Base-by-base conservation (phyloP, 768 basidiomycete genomes). In the Mycena belliarum region DNA sequence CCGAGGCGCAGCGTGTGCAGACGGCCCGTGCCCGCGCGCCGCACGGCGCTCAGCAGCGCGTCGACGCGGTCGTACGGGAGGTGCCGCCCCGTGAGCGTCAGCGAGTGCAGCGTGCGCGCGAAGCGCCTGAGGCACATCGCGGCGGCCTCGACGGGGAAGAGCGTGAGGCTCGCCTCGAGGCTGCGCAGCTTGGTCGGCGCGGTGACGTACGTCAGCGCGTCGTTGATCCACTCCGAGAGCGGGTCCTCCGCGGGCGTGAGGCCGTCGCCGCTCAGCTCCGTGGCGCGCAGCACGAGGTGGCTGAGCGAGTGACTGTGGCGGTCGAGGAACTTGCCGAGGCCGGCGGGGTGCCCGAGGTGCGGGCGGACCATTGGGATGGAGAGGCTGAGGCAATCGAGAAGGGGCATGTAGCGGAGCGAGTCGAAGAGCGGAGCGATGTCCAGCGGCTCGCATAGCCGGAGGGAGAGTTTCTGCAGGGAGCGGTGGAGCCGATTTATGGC, bases 391-490 rank as follows among this genome's bases (percentile, higher is more conserved):
- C 72, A 71, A 15, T 72, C 68, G 16, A 79, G 71, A 32, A 44
- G 63, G 16, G 75, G 69, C 9, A 80, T 60, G 49, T 60, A 55
- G 8, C 63, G 55, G 52, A 79, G 68, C 20, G 73, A 63, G 41
- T 59, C 63, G 59, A 81, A 77, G 49, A 80, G 67, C 3, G 76
- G 77, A 1, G 77, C 69, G 25, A 79, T 69, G 54, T 80, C 75
- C n/a, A 78, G 69, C 1, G 79, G 75, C 50, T 78, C 76, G 72
- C 78, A 78, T 4, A 76, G 67, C 52, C 76, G 74, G 42, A 81
- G 71, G 28, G 71, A 66, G 49, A 81, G 70, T 14, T 69, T 71
- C 40, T 72, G 72, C 45, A 80, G 72, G 12, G 73, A 72, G 8
- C 67, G 54, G 41, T 68, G 68, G 40, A 78, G 69, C 18, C 70